phyloP scores from a whole-genome alignment of 768 basidiomycete genomes.

The Mycena capillaripes region DNA sequence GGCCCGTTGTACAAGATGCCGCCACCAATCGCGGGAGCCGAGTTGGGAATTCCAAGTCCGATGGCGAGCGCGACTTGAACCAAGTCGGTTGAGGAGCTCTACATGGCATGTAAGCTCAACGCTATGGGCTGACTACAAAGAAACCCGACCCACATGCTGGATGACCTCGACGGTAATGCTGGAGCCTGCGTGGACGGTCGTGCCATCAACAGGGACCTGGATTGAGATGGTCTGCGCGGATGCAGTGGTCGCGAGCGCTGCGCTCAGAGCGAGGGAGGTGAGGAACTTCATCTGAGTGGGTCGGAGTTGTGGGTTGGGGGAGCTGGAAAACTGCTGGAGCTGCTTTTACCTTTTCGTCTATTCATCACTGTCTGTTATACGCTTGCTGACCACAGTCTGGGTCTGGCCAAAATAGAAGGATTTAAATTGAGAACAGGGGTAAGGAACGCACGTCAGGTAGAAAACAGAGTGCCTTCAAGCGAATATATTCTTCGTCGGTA shows the following conservation, averaged over 20 bases:
- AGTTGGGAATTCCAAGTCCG: slow-evolving; percentile 14
- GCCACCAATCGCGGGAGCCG: slow-evolving; percentile 11
- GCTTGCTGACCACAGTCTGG: no score
- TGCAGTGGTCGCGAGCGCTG: slow-evolving; percentile 12
- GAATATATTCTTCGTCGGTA: background rate
- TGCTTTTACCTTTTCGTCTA: no score
- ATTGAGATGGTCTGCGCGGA: slow-evolving; percentile 23
- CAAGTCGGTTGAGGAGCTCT: slow-evolving; percentile 2
- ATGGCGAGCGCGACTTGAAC: slow-evolving; percentile 16
- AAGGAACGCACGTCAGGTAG: no score
- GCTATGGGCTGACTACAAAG: slow-evolving; percentile 2
- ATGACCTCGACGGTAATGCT: slow-evolving; percentile 22
- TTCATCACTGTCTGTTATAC: no score
- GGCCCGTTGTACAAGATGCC: slow-evolving; percentile 23
- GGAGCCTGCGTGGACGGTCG: slow-evolving; percentile 23
- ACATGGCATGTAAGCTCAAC: slow-evolving; percentile 2
- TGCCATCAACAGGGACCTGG: slow-evolving; percentile 19
- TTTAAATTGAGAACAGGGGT: no score
- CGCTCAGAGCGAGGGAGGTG: slow-evolving; percentile 15
- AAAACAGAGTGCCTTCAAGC: background rate
- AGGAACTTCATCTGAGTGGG: slow-evolving; percentile 23
- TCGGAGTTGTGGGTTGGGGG: no score
- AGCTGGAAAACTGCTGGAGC: no score
- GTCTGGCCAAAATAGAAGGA: no score
- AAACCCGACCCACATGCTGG: slow-evolving; percentile 19